Evolutionary conservation across 805 yeast species (phyloP).

Genomic region (Candida nemodendra): DNA sequence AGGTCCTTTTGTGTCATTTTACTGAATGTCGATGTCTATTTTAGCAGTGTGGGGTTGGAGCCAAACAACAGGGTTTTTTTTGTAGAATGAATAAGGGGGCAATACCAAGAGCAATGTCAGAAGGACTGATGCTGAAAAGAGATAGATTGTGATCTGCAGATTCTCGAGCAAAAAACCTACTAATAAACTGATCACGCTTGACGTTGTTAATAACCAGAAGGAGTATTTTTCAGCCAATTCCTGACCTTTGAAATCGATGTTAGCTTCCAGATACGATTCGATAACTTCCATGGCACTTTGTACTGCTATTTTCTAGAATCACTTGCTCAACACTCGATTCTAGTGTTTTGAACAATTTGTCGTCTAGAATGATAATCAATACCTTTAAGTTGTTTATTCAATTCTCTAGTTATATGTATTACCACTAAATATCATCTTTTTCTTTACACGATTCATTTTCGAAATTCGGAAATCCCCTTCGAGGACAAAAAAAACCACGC

Average conservation of each 20-base stretch:
- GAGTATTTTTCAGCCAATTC: slow-evolving; percentile 37
- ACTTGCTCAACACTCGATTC: no score
- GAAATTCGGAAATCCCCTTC: no score
- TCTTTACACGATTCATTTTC: no score
- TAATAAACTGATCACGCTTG: slow-evolving; percentile 40
- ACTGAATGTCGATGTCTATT: slow-evolving; percentile 16
- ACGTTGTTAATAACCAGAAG: slow-evolving; percentile 26
- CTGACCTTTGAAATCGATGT: slow-evolving; percentile 58
- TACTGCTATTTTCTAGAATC: no score
- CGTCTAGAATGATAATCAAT: no score
- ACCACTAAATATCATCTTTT: no score
- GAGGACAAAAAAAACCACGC: no score
- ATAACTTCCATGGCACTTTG: slow-evolving; percentile 20
- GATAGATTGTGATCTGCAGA: slow-evolving; percentile 36
- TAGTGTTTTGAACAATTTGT: no score
- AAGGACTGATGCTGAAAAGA: slow-evolving; percentile 38
- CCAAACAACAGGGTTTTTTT: slow-evolving; percentile 49
- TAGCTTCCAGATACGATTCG: slow-evolving; percentile 23
- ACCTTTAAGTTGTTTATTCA: no score
- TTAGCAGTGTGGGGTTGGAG: slow-evolving; percentile 24
- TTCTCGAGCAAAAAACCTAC: slow-evolving; percentile 51
- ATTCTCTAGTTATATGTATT: no score
- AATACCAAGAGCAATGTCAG: slow-evolving; percentile 39
- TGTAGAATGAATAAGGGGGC: slow-evolving; percentile 62
- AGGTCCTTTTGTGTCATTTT: slow-evolving; percentile 24